Conservation (phyloP, 352 stramenopile species). For the Globisporangium perplexum region DNA sequence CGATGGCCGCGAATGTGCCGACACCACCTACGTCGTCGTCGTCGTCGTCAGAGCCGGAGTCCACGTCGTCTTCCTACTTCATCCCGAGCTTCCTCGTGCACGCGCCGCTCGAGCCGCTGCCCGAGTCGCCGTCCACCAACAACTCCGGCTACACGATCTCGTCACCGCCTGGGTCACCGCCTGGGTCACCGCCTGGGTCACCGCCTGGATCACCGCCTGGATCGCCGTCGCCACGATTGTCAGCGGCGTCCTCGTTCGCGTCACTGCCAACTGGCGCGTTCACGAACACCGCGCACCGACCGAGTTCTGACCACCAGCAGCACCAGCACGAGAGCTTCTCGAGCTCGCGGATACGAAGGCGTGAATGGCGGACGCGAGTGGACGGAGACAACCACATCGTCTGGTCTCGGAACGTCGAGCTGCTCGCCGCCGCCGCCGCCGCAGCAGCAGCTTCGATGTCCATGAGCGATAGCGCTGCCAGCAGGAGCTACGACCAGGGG, state of each 20-base stretch:
- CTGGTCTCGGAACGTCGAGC: conserved; percentile 19
- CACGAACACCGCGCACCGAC: background rate
- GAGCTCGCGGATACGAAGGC: conserved; percentile 16
- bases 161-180: conserved; percentile 5
- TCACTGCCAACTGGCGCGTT: background rate
- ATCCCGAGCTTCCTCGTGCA: conserved; percentile 10
- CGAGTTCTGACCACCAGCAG: background rate
- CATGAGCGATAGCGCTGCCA: background rate
- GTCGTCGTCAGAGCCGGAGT: too few relatives aligned
- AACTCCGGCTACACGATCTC: conserved; percentile 2
- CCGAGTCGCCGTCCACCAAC: conserved; percentile 12
- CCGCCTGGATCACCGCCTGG: conserved; percentile 7
- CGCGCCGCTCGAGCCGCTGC: conserved; percentile 12
- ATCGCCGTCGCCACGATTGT: too few relatives aligned
- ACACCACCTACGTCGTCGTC: background rate
- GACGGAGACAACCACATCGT: conserved; percentile 23
- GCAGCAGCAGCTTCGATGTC: background rate
- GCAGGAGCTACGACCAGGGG: background rate
- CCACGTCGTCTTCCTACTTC: conserved; percentile 4
- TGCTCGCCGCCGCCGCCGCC: background rate
- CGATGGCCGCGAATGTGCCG: background rate
- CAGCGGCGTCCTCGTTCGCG: too few relatives aligned
- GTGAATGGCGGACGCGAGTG: conserved; percentile 33
- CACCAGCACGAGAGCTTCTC: conserved; percentile 6
- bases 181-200: conserved; percentile 7